Evolutionary conservation across 257 asterid genomes (phyloP), one percentile per base, ranked within the genome.

Genomic region (Gentiana dahurica): DNA sequence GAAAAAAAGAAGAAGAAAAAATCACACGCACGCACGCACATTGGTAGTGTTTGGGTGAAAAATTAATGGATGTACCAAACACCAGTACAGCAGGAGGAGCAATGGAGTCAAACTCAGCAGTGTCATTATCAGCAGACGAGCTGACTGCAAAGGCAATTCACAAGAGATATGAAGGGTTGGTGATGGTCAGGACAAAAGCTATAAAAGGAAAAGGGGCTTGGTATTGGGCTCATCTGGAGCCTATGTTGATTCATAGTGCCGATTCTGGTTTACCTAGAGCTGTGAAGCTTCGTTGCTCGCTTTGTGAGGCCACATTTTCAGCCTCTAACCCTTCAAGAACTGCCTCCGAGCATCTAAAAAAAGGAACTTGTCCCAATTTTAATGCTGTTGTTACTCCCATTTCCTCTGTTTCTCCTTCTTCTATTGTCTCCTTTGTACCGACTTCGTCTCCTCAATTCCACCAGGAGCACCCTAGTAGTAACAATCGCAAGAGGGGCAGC

Each of bases 201-300:
- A 70, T 85, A 33, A 89, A 84, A 65, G 99, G 99, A 0, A 92
- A 92, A 68, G 99, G 99, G 55, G 97, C 99, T 8, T 92, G 99
- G 99, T 92, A 92, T 67, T 92, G 99, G 99, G 84, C 85, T 13
- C 95, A 92, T 77, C 79, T 92, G 9, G 97, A 92, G 69, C 99
- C 99, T 49, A 84, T 87, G 48, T 82, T 92, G 64, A 84, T 88
- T 39, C 84, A 71, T 41, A 79, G 80, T 63, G 62, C 93, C 54
- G 97, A 88, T 39, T 80, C 81, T 9, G 95, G 94, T 36, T 59
- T 86, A 11, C 89, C 99, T 57, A 88, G 86, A 68, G 88, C 99
- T 0, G 97, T 92, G 3, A 92, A 92, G 75, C 95, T 92, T 11
- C 55, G 95, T 36, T 92, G 99, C 71, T 74, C 87, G 6, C 59